These are phyloP conservation scores for Angomonas ambiguus DNA, from an alignment of 208 protist genomes.

Conservation along the genomic window DNA sequence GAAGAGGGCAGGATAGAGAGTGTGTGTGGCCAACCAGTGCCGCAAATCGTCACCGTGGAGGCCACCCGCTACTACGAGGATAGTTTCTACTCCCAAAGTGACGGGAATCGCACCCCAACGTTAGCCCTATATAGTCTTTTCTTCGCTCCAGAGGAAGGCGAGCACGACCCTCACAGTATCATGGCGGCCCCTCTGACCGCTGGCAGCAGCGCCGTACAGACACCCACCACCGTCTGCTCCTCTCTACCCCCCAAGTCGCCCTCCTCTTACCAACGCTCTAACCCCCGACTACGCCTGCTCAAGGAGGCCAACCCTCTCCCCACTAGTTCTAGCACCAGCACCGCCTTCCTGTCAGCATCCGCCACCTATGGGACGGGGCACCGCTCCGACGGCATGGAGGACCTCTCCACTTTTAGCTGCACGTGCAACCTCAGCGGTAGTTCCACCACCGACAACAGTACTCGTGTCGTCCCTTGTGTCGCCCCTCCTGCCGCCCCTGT, in stretches of 20 bases:
- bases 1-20: background rate
- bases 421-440: background rate
- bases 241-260: background rate
- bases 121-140: background rate
- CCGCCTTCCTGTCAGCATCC: constrained; percentile 21
- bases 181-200: background rate
- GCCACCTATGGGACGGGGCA: constrained; percentile 8
- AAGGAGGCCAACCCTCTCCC: constrained; percentile 1
- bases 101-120: constrained; percentile 1
- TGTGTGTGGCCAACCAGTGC: background rate
- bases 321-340: constrained; percentile 10
- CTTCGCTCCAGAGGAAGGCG: background rate
- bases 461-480: background rate
- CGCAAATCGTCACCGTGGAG: background rate
- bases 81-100: constrained; percentile 4
- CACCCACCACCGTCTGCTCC: background rate
- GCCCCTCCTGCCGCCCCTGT: constrained; percentile 11
- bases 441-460: background rate
- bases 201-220: background rate
- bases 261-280: background rate
- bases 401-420: background rate
- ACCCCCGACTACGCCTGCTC: background rate
- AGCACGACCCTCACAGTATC: background rate
- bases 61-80: constrained; percentile 4
- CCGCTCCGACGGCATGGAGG: constrained; percentile 6